A percentile compares a stretch with the other conserved stretches of the same genome.
These are phyloP conservation scores for Hericium erinaceus DNA, from an alignment of 768 basidiomycete species.

Conservation along the genomic window DNA sequence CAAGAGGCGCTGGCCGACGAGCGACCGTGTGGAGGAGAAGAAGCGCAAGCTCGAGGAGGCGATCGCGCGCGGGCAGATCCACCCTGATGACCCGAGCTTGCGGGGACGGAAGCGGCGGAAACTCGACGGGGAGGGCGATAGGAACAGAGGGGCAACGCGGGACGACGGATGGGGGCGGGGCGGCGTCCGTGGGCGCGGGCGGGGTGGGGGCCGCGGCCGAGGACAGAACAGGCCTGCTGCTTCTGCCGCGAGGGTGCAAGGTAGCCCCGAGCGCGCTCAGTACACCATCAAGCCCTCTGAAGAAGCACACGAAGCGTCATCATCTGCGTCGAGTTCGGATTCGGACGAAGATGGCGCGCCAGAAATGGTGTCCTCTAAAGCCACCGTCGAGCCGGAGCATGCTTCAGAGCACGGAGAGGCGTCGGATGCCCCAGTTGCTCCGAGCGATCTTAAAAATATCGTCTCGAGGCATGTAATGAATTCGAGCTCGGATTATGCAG, in stretches of 20 bases:
- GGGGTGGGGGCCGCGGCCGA: background rate
- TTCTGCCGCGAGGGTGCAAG: too few species aligned
- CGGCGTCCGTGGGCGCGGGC: conserved; percentile 4
- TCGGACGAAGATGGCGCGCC: conserved; percentile 35
- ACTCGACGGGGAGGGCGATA: conserved; percentile 21
- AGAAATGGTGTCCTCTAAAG: conserved; percentile 51
- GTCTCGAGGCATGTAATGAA: too few species aligned
- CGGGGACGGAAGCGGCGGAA: conserved; percentile 34
- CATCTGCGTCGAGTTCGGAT: background rate
- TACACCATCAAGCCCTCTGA: too few species aligned
- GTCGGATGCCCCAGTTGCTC: too few species aligned
- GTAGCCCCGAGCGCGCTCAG: too few species aligned
- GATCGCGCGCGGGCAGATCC: conserved; percentile 66
- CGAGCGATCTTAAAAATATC: too few species aligned
- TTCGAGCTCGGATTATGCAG: too few species aligned
- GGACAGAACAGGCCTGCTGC: background rate
- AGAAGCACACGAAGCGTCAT: too few species aligned
- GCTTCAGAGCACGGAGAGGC: background rate
- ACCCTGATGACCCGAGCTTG: conserved; percentile 34
- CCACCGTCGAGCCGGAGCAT: conserved; percentile 6
- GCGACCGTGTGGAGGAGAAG: conserved; percentile 66
- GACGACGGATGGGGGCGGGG: conserved; percentile 3
- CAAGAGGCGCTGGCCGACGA: conserved; percentile 76
- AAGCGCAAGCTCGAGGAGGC: conserved; percentile 73
- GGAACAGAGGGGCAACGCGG: conserved; percentile 6